These are phyloP conservation scores for Lathyrus oleraceus DNA, from an alignment of 306 rosid genomes.

Conservation along the genomic window DNA sequence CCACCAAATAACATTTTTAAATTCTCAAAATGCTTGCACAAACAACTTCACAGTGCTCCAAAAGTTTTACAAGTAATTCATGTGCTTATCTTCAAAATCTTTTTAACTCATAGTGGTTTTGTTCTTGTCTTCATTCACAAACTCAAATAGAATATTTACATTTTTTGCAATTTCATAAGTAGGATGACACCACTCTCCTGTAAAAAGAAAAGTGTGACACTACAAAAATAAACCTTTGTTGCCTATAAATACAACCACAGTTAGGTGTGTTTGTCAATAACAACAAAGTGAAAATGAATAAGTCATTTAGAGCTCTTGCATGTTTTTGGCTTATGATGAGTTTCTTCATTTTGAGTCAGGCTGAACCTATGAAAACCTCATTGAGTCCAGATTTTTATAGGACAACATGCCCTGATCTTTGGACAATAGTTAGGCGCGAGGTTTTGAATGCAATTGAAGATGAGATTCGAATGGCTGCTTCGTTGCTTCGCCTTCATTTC, in stretches of 20 bases:
- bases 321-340: constrained; percentile 39
- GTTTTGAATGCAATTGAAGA: constrained; percentile 48
- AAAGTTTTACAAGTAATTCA: neutral
- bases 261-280: neutral
- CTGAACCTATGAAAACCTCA: constrained; percentile 45
- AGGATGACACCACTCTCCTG: constrained; percentile 1
- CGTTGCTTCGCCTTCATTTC: constrained; percentile 36
- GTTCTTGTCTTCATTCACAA: constrained; percentile 13
- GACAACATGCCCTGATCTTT: constrained; percentile 54
- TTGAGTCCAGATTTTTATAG: constrained; percentile 55
- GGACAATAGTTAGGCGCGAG: constrained; percentile 49
- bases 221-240: neutral
- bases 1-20: neutral
- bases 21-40: constrained; percentile 25
- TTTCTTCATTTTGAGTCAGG: constrained; percentile 45
- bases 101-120: neutral
- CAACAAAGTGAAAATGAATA: constrained; percentile 38
- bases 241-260: constrained; percentile 39
- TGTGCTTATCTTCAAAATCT: neutral
- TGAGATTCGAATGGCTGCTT: constrained; percentile 75
- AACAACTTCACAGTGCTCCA: constrained; percentile 25
- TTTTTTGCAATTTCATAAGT: constrained; percentile 5
- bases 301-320: constrained; percentile 24
- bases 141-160: constrained; percentile 17
- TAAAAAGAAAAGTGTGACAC: too few relatives aligned